Percentiles rank a stretch among this genome's conserved stretches.
Conservation (phyloP, 148 eudicot species). For the Simmondsia chinensis region DNA sequence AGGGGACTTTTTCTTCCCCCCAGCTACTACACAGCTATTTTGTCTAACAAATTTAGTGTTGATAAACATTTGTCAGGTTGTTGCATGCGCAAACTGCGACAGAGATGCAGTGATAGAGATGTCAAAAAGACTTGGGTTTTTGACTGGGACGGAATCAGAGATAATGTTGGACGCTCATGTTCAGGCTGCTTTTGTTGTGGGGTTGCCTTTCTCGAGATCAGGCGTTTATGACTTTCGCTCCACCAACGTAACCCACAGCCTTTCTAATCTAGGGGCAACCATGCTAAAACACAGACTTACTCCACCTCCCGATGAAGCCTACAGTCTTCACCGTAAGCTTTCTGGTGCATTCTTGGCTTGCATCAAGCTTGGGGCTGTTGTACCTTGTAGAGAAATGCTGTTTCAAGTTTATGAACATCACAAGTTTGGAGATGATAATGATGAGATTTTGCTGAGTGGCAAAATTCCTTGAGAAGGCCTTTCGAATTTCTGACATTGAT, state of each 20-base stretch:
- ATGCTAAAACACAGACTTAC: constrained; percentile 91
- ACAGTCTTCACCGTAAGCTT: constrained; percentile 93
- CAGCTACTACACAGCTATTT: too few relatives aligned
- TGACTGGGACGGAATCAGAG: constrained; percentile 79
- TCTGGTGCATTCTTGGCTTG: constrained; percentile 96
- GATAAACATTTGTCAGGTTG: constrained; percentile 62
- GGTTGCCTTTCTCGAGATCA: constrained; percentile 73
- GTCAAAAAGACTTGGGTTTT: constrained; percentile 84
- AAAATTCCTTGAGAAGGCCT: constrained; percentile 7
- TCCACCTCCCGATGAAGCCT: constrained; percentile 94
- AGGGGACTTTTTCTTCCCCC: too few relatives aligned
- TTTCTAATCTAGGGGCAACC: constrained; percentile 75
- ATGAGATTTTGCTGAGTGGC: constrained; percentile 12
- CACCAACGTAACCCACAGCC: constrained; percentile 64
- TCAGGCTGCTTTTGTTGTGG: constrained; percentile 90
- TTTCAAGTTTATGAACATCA: constrained; percentile 48
- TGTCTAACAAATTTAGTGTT: too few relatives aligned
- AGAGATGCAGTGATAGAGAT: constrained; percentile 67
- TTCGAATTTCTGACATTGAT: not conserved
- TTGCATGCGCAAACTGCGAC: constrained; percentile 78
- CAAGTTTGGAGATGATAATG: constrained; percentile 41
- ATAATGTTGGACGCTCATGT: constrained; percentile 89
- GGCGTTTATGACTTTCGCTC: constrained; percentile 80
- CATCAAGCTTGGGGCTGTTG: constrained; percentile 91
- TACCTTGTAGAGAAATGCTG: constrained; percentile 88